Conservation (phyloP, 768 basidiomycete genomes). For the Boletus huronensis region DNA sequence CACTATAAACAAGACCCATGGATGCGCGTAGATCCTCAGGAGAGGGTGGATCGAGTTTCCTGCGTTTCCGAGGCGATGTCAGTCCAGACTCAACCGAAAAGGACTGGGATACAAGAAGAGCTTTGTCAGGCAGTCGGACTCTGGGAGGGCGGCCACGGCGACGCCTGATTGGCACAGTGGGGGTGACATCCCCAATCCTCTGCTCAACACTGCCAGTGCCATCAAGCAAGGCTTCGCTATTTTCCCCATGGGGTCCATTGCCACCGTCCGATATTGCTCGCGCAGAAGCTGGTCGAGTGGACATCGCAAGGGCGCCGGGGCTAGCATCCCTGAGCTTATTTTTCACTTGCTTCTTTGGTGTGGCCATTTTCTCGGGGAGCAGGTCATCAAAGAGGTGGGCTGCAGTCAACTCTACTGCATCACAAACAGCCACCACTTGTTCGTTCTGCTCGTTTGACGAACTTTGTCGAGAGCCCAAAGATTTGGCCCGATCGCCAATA, state of each 20-base stretch:
- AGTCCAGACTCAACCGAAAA: conserved; percentile 6
- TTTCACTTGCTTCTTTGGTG: conserved; percentile 21
- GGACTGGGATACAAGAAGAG: not conserved
- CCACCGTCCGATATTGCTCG: conserved; percentile 14
- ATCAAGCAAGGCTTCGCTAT: conserved; percentile 7
- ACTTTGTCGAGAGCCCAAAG: conserved; percentile 11
- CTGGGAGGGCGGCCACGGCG: conserved; percentile 34
- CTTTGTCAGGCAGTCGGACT: conserved; percentile 14
- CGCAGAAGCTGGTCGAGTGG: conserved; percentile 20
- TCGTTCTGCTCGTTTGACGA: conserved; percentile 17
- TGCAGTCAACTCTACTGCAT: conserved; percentile 18
- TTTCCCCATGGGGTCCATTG: conserved; percentile 6
- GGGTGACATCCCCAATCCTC: conserved; percentile 2
- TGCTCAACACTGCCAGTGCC: not conserved
- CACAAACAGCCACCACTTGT: conserved; percentile 1
- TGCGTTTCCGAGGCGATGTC: conserved; percentile 41
- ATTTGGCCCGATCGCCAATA: conserved; percentile 14
- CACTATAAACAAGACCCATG: not conserved
- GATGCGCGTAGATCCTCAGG: conserved; percentile 20
- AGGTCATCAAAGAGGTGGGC: conserved; percentile 33
- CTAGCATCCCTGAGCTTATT: conserved; percentile 12
- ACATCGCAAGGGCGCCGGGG: conserved; percentile 14
- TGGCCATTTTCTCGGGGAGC: conserved; percentile 12
- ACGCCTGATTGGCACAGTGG: conserved; percentile 27
- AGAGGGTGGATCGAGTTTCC: conserved; percentile 39